Evolutionary conservation across 2,329 filamentous ascomycete species (phyloP).

Genomic region (Sporothrix schenckii): DNA sequence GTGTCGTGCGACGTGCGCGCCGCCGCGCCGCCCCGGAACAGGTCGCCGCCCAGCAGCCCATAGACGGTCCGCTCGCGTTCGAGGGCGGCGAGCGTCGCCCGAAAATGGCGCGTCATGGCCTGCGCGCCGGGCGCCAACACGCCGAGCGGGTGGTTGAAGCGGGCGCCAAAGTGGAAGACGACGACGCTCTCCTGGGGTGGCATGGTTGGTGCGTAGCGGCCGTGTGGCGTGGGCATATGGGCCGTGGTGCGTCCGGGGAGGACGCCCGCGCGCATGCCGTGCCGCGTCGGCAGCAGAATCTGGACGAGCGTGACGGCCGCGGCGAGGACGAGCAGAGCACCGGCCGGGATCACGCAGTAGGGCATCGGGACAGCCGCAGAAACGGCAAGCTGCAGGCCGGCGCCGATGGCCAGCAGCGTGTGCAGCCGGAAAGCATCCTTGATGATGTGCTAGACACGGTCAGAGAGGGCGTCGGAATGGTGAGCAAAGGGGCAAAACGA

Average conservation of each 20-base stretch:
- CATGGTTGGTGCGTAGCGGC: background rate
- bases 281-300: background rate
- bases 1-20: slow-evolving; percentile 34
- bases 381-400: slow-evolving; percentile 44
- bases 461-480: background rate
- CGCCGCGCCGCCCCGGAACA: slow-evolving; percentile 43
- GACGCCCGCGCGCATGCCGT: slow-evolving; percentile 34
- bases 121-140: slow-evolving; percentile 50
- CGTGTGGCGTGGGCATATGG: slow-evolving; percentile 40
- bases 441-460: slow-evolving; percentile 35
- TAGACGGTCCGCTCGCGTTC: slow-evolving; percentile 40
- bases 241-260: slow-evolving; percentile 45
- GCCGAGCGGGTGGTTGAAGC: slow-evolving; percentile 55
- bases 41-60: slow-evolving; percentile 52
- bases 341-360: slow-evolving; percentile 45
- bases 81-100: slow-evolving; percentile 45
- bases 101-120: slow-evolving; percentile 47
- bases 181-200: slow-evolving; percentile 25
- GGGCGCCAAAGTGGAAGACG: slow-evolving; percentile 52
- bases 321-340: slow-evolving; percentile 41
- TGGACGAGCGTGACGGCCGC: slow-evolving; percentile 42
- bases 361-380: slow-evolving; percentile 43
- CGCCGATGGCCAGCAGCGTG: slow-evolving; percentile 44
- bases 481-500: background rate
- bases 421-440: slow-evolving; percentile 45